Base-by-base conservation (phyloP, 1,284 basidiomycete species). In the Pisolithus thermaeus region DNA sequence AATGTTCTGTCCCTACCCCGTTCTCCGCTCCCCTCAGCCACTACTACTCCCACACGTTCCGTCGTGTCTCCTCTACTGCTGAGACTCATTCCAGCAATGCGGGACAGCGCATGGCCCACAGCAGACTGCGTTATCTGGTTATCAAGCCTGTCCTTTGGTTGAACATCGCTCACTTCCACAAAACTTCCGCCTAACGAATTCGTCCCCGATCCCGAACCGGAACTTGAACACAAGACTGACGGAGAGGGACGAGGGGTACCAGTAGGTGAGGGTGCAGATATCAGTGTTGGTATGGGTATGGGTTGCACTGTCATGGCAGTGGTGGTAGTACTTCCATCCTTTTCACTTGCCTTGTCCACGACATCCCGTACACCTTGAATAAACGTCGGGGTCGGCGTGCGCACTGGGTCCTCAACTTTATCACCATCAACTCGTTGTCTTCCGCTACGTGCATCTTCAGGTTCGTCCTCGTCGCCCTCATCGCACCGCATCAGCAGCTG, bases 131-230 rank as follows among this genome's bases (percentile, higher is more conserved):
- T 20, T 20, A 20, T 7, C 30, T 22, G 8, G 18, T 7, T 32
- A 12, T 18, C 28, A 16, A 35, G 20, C 9, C 35, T 32, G 16
- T 46, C 72, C 54, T 41, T 65, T 62, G 1, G 67, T 64, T 16
- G 41, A 42, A 42, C n/a, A 38, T 63, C 65, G 1, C 76, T 58
- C 50, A 71, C 73, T 36, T 73, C 72, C 1, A 68, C 67, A 20
- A 75, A 69, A 50, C 78, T 78, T 3, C 76, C 76, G 38, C 78
- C 74, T 7, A 75, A 79, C 7, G 77, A 80, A 56, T 72, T 78
- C 11, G 75, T 73, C 11, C 57, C 56, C 14, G 59, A 56, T 38
- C 78, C 61, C 65, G 72, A 25, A 70, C 70, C 28, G 74, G 71
- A 55, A 73, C 73, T 47, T 78, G 69, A 14, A 78, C 79, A 28